Conservation (phyloP, 1,284 basidiomycete species). For the Naganishia sp. region DNA sequence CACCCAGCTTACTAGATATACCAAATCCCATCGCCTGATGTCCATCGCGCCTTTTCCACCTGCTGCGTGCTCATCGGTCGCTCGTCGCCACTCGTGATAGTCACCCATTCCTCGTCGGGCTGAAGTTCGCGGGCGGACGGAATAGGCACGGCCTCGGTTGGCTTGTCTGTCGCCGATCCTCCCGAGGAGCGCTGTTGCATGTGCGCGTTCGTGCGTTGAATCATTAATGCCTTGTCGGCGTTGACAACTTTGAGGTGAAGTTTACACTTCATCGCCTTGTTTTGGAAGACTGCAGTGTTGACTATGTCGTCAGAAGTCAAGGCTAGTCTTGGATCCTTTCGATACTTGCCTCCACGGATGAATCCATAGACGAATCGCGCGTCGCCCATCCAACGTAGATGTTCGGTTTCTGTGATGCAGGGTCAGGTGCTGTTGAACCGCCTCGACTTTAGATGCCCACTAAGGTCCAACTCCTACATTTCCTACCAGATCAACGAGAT, state of each 20-base stretch:
- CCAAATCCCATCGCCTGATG: constrained; percentile 71
- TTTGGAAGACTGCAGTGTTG: constrained; percentile 60
- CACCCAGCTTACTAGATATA: constrained; percentile 68
- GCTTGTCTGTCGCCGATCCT: constrained; percentile 36
- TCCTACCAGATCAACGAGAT: no score
- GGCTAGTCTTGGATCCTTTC: neutral
- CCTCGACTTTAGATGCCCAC: constrained; percentile 33
- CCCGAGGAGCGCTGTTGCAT: constrained; percentile 41
- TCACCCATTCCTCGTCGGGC: constrained; percentile 48
- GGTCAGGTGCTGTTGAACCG: constrained; percentile 1
- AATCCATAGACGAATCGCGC: constrained; percentile 82
- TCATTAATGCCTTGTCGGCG: constrained; percentile 73
- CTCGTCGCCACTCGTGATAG: constrained; percentile 39
- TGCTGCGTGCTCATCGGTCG: neutral
- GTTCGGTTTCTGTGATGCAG: constrained; percentile 66
- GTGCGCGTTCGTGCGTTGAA: constrained; percentile 55
- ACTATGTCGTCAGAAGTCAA: constrained; percentile 1
- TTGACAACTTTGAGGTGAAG: constrained; percentile 71
- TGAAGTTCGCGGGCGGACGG: constrained; percentile 39
- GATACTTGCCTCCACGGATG: constrained; percentile 65
- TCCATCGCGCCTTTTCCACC: constrained; percentile 54
- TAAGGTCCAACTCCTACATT: constrained; percentile 78
- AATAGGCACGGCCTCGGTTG: constrained; percentile 30
- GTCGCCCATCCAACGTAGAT: constrained; percentile 91
- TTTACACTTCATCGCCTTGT: constrained; percentile 68